Base-by-base conservation (phyloP, 495 filamentous ascomycete species). In the Annulohypoxylon moriforme region DNA sequence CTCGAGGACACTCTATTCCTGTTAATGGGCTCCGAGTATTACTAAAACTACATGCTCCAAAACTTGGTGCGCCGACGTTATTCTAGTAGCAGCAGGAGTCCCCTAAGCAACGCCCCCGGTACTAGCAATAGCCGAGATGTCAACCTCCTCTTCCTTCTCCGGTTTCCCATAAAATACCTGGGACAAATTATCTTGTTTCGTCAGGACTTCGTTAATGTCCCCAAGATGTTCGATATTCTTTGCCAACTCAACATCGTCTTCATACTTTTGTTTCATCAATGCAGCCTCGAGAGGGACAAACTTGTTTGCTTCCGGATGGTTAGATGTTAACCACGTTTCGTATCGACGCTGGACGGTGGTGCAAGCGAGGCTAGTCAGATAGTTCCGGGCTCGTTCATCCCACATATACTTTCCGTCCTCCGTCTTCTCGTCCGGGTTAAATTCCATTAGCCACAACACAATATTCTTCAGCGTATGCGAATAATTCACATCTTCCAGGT, bases 391-490 rank as follows among this genome's bases (percentile, higher is more conserved):
- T 8, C 14, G 16, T 27, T 18, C 29, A 6, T 8, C 2, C 29
- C 16, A 55, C n/a, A 1, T 55, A 42, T 33, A 47, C 0, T 33
- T 36, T 25, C 55, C 55, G 22, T 63, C 9, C 9, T 24, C 13
- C 8, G 4, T 8, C 42, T 40, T 58, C 68, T 72, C 49, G 36
- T 73, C 74, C 42, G 76, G 73, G 49, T 77, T 75, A 8, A 68
- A 36, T 44, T 69, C 62, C 73, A 76, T 76, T 49, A 77, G 11
- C 49, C 46, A 55, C 20, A 75, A 10, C 20, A 76, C 40, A 1
- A 69, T 52, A 36, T 77, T 77, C 56, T 69, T 76, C 53, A 77
- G 40, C 24, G 7, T 18, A 13, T 22, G 42, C 3, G 76, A 58
- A 46, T 77, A 77, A 1, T 20, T 53, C 55, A 38, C 2, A 18